phyloP scores from a whole-genome alignment of 164 flowering plant species.

The Stephania yunnanensis region DNA sequence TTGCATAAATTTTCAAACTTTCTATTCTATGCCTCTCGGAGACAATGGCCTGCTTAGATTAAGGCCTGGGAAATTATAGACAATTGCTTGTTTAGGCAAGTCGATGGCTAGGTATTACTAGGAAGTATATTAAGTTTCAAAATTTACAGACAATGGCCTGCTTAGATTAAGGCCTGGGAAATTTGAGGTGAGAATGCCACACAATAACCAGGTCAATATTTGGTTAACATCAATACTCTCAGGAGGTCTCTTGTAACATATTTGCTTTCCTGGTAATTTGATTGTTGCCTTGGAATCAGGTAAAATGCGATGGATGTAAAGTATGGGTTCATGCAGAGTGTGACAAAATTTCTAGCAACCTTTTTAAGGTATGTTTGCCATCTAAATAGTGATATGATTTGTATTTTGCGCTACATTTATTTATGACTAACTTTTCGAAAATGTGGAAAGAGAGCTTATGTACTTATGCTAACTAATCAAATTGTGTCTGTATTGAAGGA shows the following conservation, averaged over 20 bases:
- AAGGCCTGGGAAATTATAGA: too few relatives aligned
- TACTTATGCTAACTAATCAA: constrained; percentile 10
- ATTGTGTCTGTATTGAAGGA: constrained; percentile 35
- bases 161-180: too few relatives aligned
- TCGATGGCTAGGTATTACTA: too few relatives aligned
- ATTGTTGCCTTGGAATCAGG: constrained; percentile 31
- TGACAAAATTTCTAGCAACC: constrained; percentile 57
- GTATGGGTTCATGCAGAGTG: constrained; percentile 97
- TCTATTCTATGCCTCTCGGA: too few relatives aligned
- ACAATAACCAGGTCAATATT: too few relatives aligned
- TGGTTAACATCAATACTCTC: too few relatives aligned
- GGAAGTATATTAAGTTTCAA: too few relatives aligned
- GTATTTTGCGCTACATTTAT: neutral
- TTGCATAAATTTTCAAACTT: too few relatives aligned
- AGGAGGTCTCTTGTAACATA: neutral
- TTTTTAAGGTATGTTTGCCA: constrained; percentile 56
- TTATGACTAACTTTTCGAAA: constrained; percentile 9
- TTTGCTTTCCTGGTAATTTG: neutral
- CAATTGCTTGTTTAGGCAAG: too few relatives aligned
- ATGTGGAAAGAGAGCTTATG: neutral
- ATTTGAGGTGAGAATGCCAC: too few relatives aligned
- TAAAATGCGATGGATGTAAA: constrained; percentile 92
- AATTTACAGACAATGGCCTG: too few relatives aligned
- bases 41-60: too few relatives aligned
- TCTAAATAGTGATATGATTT: neutral